These are phyloP conservation scores for Ustulina deusta DNA, from an alignment of 2,329 filamentous ascomycete genomes.

Conservation along the genomic window DNA sequence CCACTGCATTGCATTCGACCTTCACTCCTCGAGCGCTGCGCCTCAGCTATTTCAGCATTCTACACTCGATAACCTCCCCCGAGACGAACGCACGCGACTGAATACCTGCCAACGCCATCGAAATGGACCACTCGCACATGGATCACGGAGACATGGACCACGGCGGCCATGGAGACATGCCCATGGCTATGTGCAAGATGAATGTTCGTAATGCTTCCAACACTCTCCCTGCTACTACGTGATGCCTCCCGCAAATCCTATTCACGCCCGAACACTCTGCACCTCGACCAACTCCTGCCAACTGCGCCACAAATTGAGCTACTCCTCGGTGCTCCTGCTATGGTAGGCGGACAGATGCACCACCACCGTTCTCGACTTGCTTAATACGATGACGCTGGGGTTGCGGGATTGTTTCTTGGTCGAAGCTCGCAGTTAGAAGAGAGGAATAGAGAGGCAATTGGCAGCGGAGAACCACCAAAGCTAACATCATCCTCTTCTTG, in stretches of 20 bases:
- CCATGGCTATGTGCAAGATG: conserved; percentile 80
- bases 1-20: background rate
- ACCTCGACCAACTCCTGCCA: background rate
- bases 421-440: background rate
- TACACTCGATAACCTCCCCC: background rate
- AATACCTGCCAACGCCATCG: background rate
- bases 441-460: background rate
- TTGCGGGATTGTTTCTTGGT: background rate
- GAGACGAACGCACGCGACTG: background rate
- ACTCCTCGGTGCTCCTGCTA: background rate
- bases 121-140: conserved; percentile 59
- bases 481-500: conserved; percentile 21
- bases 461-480: background rate
- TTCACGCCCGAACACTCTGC: background rate
- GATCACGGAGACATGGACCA: conserved; percentile 66
- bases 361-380: background rate
- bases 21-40: background rate
- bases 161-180: conserved; percentile 62
- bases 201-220: conserved; percentile 70
- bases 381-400: background rate
- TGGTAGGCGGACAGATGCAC: background rate
- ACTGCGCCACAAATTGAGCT: background rate
- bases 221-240: background rate
- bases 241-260: background rate
- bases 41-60: conserved; percentile 8